Evolutionary conservation across 345 rosid species (phyloP), one percentile per base, ranked within the genome.

Genomic region (Linum usitatissimum): DNA sequence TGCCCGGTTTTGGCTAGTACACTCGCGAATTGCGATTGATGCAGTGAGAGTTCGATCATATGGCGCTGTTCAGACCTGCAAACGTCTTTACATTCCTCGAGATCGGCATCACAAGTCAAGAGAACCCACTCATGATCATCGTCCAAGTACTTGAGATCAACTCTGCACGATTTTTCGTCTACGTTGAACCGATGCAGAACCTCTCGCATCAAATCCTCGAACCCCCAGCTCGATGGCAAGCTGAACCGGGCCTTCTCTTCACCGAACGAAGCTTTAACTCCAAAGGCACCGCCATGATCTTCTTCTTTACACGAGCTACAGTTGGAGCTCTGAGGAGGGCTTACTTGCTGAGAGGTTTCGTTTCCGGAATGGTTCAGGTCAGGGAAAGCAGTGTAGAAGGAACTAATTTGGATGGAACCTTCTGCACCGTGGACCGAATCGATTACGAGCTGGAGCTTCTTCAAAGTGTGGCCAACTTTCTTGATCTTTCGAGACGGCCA

Each of bases 401-500:
- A 85, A 30, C 84, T 87, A 2, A 89, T 80, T 65, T 80, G 89
- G 74, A 92, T 75, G 42, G 96, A 60, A 34, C 94, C 88, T 75
- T 89, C 80, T 19, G 84, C 83, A 64, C 99, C 99, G 78, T 87
- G 91, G 54, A 93, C 99, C 0, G 99, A 82, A 69, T 93, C 86
- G 6, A 93, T 87, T 62, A 90, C 97, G 6, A 76, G 83, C 67
- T 93, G 97, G 66, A 93, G 91, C 71, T 93, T 93, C 86, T 68
- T 87, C 60, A 90, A 70, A 28, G 97, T 84, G 70, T 86, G 96
- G 36, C 91, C 93, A 38, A 93, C 99, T 81, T 93, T 93, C 80
- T 93, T 93, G 79, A 93, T 83, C 81, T 89, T 89, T 56, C 98
- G 80, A 36, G 97, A 89, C 13, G 97, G 99, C 97, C 99, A 93